These are phyloP conservation scores for Coemansia sp. DNA, from an alignment of 192 early-diverging fungal genomes.

Conservation along the genomic window DNA sequence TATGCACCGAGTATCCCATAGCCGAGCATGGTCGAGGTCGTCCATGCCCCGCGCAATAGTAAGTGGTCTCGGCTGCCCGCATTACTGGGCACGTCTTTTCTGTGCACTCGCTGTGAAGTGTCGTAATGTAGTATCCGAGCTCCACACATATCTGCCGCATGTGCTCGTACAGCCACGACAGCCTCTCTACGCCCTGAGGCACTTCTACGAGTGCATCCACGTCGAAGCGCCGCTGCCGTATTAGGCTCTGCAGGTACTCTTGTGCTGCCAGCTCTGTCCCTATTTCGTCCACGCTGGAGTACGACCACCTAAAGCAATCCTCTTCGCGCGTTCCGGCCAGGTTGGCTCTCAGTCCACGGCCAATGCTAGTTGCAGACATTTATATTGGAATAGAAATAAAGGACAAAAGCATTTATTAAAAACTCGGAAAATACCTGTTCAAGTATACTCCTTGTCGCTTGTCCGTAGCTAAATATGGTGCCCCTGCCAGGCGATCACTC, in stretches of 20 bases:
- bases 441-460: too few relatives aligned
- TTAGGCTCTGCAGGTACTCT: slow-evolving; percentile 73
- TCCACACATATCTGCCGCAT: slow-evolving; percentile 86
- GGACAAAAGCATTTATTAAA: background rate
- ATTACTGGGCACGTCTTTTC: slow-evolving; percentile 79
- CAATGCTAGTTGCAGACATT: background rate
- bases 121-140: slow-evolving; percentile 70
- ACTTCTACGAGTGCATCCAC: slow-evolving; percentile 59
- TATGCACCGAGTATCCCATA: slow-evolving; percentile 91
- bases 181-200: slow-evolving; percentile 60
- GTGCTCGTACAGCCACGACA: slow-evolving; percentile 89
- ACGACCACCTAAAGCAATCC: slow-evolving; percentile 41
- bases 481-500: too few relatives aligned
- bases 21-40: slow-evolving; percentile 77
- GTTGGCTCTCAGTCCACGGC: slow-evolving; percentile 4
- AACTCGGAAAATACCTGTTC: background rate
- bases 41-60: slow-evolving; percentile 89
- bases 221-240: slow-evolving; percentile 67
- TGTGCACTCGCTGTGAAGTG: slow-evolving; percentile 75
- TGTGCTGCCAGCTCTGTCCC: slow-evolving; percentile 73
- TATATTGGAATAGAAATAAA: slow-evolving; percentile 2
- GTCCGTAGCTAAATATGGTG: too few relatives aligned
- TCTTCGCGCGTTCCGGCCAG: slow-evolving; percentile 38
- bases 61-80: slow-evolving; percentile 89
- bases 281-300: slow-evolving; percentile 51